A percentile compares a stretch with the other conserved stretches of the same genome.
Conservation (phyloP, 768 basidiomycete species). For the Leccinum rimulosum region DNA sequence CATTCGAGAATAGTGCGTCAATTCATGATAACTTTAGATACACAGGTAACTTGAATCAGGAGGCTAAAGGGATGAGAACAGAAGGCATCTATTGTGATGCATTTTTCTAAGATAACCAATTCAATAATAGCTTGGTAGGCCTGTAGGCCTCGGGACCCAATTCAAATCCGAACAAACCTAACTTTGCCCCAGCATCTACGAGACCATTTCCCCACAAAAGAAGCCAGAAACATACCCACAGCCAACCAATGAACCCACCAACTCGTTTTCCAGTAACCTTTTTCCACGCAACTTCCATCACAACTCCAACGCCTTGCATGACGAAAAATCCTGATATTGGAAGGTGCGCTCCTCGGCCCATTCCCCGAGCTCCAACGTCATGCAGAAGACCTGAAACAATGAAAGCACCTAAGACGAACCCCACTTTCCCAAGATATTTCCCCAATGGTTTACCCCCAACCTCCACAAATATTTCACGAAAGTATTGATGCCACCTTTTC, state of each 20-base stretch:
- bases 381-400: no score
- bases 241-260: constrained; percentile 44
- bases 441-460: no score
- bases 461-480: no score
- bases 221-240: constrained; percentile 53
- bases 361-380: no score
- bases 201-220: constrained; percentile 46
- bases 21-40: no score
- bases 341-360: no score
- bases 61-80: no score
- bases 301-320: constrained; percentile 50
- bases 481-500: no score
- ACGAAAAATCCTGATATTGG: constrained; percentile 52
- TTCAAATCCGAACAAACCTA: constrained; percentile 18
- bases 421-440: no score
- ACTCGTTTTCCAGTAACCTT: constrained; percentile 42
- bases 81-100: not conserved
- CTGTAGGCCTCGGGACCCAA: constrained; percentile 16
- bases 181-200: constrained; percentile 41
- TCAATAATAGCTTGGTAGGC: constrained; percentile 15
- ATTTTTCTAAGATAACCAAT: constrained; percentile 3
- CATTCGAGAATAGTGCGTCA: no score
- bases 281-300: constrained; percentile 50
- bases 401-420: no score
- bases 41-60: no score